Conservation (phyloP, 306 rosid genomes). For the Dalbergia cochinchinensis region DNA sequence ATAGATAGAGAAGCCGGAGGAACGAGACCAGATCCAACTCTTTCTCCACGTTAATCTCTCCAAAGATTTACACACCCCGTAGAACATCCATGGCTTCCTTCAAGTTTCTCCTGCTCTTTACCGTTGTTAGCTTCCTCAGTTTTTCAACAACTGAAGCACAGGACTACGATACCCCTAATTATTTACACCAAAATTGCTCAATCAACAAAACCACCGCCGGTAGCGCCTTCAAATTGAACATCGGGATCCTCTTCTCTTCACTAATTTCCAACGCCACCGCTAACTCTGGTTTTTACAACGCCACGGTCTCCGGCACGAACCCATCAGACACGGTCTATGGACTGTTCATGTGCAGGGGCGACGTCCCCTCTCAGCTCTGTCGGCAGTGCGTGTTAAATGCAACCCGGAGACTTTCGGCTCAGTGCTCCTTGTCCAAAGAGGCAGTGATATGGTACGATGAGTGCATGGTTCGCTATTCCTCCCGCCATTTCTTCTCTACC, state of each 20-base stretch:
- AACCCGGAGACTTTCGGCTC: not conserved
- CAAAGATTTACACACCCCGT: too few species aligned
- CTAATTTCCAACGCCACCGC: constrained; percentile 44
- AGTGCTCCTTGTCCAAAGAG: not conserved
- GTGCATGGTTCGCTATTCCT: constrained; percentile 30
- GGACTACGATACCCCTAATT: not conserved
- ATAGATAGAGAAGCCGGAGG: too few species aligned
- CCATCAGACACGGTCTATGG: not conserved
- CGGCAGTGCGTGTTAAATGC: not conserved
- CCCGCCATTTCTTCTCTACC: not conserved
- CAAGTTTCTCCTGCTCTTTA: not conserved
- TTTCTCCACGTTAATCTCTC: too few species aligned
- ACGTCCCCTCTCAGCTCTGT: not conserved
- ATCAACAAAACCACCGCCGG: not conserved
- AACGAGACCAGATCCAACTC: too few species aligned
- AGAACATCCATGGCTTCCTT: not conserved
- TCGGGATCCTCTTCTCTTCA: not conserved
- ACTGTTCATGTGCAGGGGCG: constrained; percentile 2
- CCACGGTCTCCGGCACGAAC: constrained; percentile 24
- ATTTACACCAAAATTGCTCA: not conserved
- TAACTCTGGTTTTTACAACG: constrained; percentile 21
- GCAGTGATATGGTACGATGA: not conserved
- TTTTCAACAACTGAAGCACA: not conserved
- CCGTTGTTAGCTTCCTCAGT: not conserved
- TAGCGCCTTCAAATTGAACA: constrained; percentile 41